Evolutionary conservation across 2,329 filamentous ascomycete species (phyloP).

Genomic region (Chaetomium olivaceum): DNA sequence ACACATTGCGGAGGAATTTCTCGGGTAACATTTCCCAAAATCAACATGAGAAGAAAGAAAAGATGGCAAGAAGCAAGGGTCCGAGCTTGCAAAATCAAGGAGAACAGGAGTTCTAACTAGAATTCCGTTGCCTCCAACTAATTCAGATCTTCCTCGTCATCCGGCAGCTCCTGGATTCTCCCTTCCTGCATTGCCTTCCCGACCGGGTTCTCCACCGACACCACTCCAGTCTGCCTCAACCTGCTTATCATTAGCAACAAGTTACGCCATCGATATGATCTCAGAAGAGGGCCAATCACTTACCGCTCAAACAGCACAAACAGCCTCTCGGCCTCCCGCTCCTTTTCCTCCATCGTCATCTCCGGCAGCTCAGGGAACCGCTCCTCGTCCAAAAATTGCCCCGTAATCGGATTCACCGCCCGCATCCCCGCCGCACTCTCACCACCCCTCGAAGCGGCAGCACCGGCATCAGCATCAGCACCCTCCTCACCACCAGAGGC

Average conservation of each 20-base stretch:
- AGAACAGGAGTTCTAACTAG: no score
- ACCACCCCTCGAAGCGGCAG: no score
- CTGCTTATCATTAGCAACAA: constrained; percentile 35
- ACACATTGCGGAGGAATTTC: no score
- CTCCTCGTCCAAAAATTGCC: constrained; percentile 74
- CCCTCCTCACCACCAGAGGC: not conserved
- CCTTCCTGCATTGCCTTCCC: constrained; percentile 68
- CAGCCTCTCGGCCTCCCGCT: constrained; percentile 82
- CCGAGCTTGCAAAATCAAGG: no score
- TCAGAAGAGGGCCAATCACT: constrained; percentile 20
- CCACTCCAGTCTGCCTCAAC: constrained; percentile 71
- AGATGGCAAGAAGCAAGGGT: not conserved
- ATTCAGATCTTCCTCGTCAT: constrained; percentile 48
- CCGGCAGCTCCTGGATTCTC: constrained; percentile 66
- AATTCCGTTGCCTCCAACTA: not conserved
- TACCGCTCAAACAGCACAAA: constrained; percentile 90
- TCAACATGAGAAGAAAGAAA: not conserved
- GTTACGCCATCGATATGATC: no score
- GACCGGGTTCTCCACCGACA: constrained; percentile 79
- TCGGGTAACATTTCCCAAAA: no score
- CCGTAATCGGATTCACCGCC: constrained; percentile 80
- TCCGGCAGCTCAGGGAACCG: constrained; percentile 59
- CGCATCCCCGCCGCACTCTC: constrained; percentile 28
- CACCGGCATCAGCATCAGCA: no score
- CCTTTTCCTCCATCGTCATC: constrained; percentile 91